A percentile compares a stretch with the other conserved stretches of the same genome.
phyloP scores from a whole-genome alignment of 345 rosid species.

The Eucalyptus polybractea region DNA sequence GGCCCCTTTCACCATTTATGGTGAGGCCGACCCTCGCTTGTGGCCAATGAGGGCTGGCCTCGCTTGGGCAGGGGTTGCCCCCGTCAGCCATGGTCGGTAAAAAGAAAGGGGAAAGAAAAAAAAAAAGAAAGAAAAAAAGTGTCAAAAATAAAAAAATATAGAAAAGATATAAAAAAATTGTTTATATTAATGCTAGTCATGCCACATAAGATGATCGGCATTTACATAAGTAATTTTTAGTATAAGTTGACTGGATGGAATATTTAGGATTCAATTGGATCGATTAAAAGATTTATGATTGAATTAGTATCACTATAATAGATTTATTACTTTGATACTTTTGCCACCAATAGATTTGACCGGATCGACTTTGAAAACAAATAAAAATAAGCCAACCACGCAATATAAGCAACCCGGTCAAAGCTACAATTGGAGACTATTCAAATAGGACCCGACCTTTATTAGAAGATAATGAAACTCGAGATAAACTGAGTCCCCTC shows the following conservation, averaged over 20 bases:
- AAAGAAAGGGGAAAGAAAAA: no score
- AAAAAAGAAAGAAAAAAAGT: no score
- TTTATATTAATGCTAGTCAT: no score
- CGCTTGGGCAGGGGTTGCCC: no score
- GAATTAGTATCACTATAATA: background rate
- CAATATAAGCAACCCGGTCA: background rate
- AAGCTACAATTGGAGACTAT: background rate
- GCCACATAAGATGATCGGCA: rapidly evolving
- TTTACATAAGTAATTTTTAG: background rate
- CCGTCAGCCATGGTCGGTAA: no score
- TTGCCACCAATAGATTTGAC: background rate
- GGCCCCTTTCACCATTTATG: background rate
- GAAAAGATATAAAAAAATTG: no score
- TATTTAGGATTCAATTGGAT: background rate
- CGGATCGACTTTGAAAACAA: background rate
- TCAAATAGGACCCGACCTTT: background rate
- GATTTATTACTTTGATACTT: background rate
- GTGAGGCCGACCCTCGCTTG: rapidly evolving
- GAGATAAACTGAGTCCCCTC: background rate
- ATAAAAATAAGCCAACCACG: background rate
- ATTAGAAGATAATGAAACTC: background rate
- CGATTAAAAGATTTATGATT: no score
- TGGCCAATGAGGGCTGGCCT: no score
- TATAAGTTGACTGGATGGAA: background rate
- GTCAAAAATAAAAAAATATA: no score